phyloP scores from a whole-genome alignment of 169 alveolate genomes.

The Eimeria maxima region DNA sequence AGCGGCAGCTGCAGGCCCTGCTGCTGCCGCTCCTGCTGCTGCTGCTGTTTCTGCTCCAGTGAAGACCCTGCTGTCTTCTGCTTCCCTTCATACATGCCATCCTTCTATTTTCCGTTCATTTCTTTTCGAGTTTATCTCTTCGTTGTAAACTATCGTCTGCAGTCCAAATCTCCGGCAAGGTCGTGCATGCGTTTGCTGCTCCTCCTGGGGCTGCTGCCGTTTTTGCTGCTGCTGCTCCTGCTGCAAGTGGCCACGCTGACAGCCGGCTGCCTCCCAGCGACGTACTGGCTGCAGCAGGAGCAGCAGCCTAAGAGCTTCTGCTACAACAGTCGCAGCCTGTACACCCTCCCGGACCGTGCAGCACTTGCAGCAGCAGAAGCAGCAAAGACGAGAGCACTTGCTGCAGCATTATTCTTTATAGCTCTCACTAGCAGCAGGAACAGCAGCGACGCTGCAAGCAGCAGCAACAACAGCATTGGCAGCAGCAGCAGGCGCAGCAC shows the following conservation, averaged over 20 bases:
- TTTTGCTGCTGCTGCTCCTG: background rate
- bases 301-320: background rate
- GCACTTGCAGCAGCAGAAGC: conserved; percentile 6
- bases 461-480: conserved; percentile 3
- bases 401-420: background rate
- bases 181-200: background rate
- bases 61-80: background rate
- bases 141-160: background rate
- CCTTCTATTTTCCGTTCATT: background rate
- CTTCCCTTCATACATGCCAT: background rate
- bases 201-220: background rate
- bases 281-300: background rate
- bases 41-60: no score
- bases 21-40: no score
- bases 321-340: background rate
- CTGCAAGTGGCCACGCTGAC: background rate
- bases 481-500: background rate
- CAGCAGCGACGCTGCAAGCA: background rate
- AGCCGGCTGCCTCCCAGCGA: background rate
- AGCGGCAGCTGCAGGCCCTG: no score
- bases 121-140: background rate
- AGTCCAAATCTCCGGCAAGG: background rate
- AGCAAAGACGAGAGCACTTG: background rate
- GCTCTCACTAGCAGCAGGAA: background rate
- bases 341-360: background rate